Conservation (phyloP, 148 eudicot genomes). For the Rhododendron ovatum region DNA sequence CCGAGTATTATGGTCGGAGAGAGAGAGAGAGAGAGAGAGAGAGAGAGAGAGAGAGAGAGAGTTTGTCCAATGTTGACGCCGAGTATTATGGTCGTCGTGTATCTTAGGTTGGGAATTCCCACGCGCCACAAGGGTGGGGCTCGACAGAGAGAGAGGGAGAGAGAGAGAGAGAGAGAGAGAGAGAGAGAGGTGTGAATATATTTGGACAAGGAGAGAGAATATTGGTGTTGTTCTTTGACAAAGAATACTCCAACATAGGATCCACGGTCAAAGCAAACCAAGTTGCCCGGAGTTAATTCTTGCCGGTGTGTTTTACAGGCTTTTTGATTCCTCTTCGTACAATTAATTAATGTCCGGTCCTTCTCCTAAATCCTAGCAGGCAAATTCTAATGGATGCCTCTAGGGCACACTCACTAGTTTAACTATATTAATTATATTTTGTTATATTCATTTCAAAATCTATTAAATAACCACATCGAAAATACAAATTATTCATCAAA, state of each 20-base stretch:
- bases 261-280: neutral
- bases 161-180: neutral
- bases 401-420: no score
- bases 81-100: conserved; percentile 30
- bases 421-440: no score
- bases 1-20: conserved; percentile 42
- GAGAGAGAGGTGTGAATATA: conserved; percentile 23
- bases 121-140: conserved; percentile 20
- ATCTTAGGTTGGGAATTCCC: conserved; percentile 7
- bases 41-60: conserved; percentile 5
- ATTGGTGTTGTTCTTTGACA: conserved; percentile 28
- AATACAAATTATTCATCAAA: no score
- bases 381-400: no score
- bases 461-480: no score
- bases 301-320: neutral
- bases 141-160: conserved; percentile 11
- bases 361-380: no score
- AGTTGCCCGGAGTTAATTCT: neutral
- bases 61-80: conserved; percentile 33
- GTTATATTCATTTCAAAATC: no score
- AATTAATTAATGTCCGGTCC: neutral
- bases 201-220: conserved; percentile 71
- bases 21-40: conserved; percentile 14
- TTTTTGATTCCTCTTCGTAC: neutral
- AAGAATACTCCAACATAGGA: neutral